phyloP scores from a whole-genome alignment of 2,329 filamentous ascomycete species.

The Microdochium trichocladiopsis region DNA sequence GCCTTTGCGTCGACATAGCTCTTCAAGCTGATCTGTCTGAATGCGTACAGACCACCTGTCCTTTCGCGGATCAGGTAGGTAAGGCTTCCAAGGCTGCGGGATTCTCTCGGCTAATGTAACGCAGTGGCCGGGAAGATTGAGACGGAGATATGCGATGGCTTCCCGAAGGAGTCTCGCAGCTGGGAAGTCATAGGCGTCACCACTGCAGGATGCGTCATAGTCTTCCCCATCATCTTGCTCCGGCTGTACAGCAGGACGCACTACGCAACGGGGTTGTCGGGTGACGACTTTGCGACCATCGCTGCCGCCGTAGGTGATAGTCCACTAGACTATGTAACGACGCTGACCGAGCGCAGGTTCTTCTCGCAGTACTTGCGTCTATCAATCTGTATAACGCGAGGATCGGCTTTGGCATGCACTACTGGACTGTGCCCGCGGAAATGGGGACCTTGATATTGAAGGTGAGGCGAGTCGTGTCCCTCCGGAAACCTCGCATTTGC shows the following conservation, averaged over 20 bases:
- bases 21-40: not conserved
- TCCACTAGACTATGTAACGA: not conserved
- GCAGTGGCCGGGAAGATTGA: not conserved
- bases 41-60: not conserved
- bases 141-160: too few species aligned
- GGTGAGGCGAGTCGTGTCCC: not conserved
- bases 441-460: not conserved
- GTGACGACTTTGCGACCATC: not conserved
- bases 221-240: not conserved
- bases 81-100: not conserved
- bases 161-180: not conserved
- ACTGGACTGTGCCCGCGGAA: not conserved
- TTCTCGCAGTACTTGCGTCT: not conserved
- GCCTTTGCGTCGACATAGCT: not conserved
- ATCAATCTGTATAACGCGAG: not conserved
- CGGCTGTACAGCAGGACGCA: not conserved
- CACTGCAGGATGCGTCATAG: not conserved
- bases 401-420: too few species aligned
- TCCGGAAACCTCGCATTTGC: not conserved
- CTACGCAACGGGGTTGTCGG: not conserved
- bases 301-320: not conserved
- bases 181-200: not conserved
- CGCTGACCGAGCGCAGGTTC: not conserved
- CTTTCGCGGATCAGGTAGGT: not conserved
- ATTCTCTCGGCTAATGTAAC: not conserved